Evolutionary conservation across 495 filamentous ascomycete genomes (phyloP).

Genomic region (Immersiella caudata): DNA sequence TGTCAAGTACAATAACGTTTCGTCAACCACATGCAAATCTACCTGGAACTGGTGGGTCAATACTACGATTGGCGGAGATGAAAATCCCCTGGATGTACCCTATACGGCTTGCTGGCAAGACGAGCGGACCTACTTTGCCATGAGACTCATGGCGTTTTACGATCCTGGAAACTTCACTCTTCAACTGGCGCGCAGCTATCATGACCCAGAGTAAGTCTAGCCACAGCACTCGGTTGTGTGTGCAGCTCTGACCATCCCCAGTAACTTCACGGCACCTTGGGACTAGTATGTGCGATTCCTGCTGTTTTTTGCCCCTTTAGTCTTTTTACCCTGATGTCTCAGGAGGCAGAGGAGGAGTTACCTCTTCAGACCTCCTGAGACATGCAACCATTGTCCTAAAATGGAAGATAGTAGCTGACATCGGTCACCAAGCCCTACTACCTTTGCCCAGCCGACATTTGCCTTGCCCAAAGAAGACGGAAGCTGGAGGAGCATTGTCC

Average conservation of each 20-base stretch:
- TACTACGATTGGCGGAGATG: conserved; percentile 19
- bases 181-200: conserved; percentile 36
- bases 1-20: conserved; percentile 33
- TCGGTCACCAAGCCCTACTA: no score
- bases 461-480: conserved; percentile 10
- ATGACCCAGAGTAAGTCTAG: conserved; percentile 35
- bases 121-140: conserved; percentile 26
- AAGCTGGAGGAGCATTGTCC: conserved; percentile 14
- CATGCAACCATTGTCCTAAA: no score
- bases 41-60: conserved; percentile 38
- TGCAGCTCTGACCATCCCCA: conserved; percentile 6
- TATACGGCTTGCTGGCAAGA: conserved; percentile 31
- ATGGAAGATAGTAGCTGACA: no score
- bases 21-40: conserved; percentile 30
- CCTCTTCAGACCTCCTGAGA: no score
- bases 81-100: conserved; percentile 21
- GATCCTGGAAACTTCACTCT: conserved; percentile 37
- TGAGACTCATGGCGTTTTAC: conserved; percentile 31
- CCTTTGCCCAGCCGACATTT: conserved; percentile 21
- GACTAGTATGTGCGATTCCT: no score
- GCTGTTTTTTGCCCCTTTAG: no score
- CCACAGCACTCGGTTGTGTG: not conserved
- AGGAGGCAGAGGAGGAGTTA: no score
- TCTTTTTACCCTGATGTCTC: no score
- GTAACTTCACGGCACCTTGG: conserved; percentile 34